Evolutionary conservation across 257 asterid genomes (phyloP).

Genomic region (Ilex aquifolium): DNA sequence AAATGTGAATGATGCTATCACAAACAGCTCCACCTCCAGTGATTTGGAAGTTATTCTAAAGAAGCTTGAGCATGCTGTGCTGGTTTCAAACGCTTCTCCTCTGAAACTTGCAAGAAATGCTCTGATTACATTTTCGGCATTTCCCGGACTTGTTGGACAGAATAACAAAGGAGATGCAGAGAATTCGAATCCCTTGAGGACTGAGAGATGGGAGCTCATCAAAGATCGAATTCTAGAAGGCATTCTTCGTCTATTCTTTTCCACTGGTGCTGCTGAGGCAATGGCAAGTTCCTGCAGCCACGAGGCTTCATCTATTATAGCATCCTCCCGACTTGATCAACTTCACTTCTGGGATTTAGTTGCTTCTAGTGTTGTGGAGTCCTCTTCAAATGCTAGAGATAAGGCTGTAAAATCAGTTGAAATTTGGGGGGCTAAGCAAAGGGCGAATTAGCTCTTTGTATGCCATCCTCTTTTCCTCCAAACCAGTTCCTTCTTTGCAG

Average conservation of each 20-base stretch:
- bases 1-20: conserved; percentile 45
- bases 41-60: conserved; percentile 34
- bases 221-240: conserved; percentile 77
- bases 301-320: conserved; percentile 63
- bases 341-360: conserved; percentile 80
- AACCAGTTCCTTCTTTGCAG: conserved; percentile 72
- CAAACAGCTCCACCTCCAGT: conserved; percentile 23
- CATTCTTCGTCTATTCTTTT: conserved; percentile 79
- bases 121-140: conserved; percentile 67
- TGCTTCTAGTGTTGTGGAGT: conserved; percentile 62
- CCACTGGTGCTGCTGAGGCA: conserved; percentile 79
- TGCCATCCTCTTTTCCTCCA: conserved; percentile 69
- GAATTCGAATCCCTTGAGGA: conserved; percentile 35
- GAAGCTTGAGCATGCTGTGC: conserved; percentile 41
- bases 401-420: conserved; percentile 85
- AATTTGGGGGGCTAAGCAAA: conserved; percentile 88
- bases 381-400: conserved; percentile 81
- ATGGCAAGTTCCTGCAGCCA: conserved; percentile 39
- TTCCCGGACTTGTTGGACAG: conserved; percentile 35
- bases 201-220: conserved; percentile 67
- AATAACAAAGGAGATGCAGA: conserved; percentile 36
- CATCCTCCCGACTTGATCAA: conserved; percentile 65
- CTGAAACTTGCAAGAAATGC: conserved; percentile 74
- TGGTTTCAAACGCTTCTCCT: conserved; percentile 36
- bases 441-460: conserved; percentile 81